Conservation (phyloP, 2,329 filamentous ascomycete genomes). For the Aspergillus arachidicola region DNA sequence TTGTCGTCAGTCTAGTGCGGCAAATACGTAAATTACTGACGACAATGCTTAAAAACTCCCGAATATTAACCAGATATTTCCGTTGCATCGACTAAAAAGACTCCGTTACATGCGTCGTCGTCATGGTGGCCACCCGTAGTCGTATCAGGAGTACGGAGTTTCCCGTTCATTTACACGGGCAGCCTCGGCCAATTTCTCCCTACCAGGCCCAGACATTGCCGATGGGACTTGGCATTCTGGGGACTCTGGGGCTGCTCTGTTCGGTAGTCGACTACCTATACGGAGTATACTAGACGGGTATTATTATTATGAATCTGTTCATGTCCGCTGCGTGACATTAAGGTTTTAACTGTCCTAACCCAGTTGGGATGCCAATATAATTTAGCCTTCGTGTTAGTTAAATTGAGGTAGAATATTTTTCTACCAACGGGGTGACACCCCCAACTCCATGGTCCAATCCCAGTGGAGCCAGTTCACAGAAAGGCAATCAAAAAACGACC, state of each 20-base stretch:
- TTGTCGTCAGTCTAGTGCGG: neutral
- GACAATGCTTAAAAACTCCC: neutral
- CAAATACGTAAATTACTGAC: neutral
- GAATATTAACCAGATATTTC: neutral
- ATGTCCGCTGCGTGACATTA: neutral
- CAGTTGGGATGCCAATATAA: neutral
- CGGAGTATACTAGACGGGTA: neutral
- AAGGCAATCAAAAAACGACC: neutral
- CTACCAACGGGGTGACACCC: neutral
- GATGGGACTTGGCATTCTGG: conserved; percentile 14
- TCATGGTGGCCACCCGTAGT: neutral
- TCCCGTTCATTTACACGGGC: neutral
- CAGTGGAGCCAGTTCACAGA: neutral
- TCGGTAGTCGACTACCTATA: neutral
- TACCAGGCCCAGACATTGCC: conserved; percentile 7
- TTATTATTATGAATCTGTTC: neutral
- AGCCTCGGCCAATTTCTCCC: conserved; percentile 1
- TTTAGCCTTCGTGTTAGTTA: neutral
- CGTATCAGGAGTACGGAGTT: neutral
- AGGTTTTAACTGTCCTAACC: neutral
- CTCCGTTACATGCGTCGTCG: neutral
- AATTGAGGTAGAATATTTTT: neutral
- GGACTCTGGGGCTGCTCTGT: neutral
- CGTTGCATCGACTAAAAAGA: neutral
- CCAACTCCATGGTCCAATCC: neutral